Conservation (phyloP, 768 basidiomycete genomes). For the Tephrocybe sp. region DNA sequence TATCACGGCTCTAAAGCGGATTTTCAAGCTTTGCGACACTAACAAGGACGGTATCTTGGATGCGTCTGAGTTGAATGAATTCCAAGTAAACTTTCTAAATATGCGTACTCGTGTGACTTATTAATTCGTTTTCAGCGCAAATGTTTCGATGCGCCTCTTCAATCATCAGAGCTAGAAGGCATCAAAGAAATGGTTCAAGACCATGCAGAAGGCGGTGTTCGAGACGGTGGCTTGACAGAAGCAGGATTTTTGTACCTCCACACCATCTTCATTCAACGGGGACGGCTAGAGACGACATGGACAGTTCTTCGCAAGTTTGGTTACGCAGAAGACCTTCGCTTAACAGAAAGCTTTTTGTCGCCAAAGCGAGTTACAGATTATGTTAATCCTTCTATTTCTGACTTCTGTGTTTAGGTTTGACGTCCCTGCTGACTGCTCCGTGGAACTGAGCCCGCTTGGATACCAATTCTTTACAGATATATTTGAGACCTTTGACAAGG, state of each 20-base stretch:
- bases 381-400: constrained; percentile 6
- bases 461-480: constrained; percentile 98
- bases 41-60: constrained; percentile 95
- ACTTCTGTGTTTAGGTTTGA: constrained; percentile 69
- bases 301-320: constrained; percentile 93
- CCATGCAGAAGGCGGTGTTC: constrained; percentile 74
- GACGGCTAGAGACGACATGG: constrained; percentile 97
- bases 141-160: constrained; percentile 93
- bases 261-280: constrained; percentile 95
- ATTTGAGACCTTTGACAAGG: constrained; percentile 95
- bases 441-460: constrained; percentile 90
- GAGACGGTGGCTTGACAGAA: constrained; percentile 83
- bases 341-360: constrained; percentile 84
- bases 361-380: constrained; percentile 69
- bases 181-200: constrained; percentile 90
- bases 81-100: constrained; percentile 63
- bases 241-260: constrained; percentile 92
- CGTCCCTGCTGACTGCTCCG: constrained; percentile 90
- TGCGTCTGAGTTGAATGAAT: constrained; percentile 90
- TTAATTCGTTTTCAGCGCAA: constrained; percentile 59
- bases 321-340: constrained; percentile 90
- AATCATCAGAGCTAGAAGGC: constrained; percentile 93
- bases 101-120: background rate
- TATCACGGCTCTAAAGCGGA: constrained; percentile 81
- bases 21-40: constrained; percentile 95